Conservation (phyloP, 202 grass and related monocot genomes). For the Setaria italica region DNA sequence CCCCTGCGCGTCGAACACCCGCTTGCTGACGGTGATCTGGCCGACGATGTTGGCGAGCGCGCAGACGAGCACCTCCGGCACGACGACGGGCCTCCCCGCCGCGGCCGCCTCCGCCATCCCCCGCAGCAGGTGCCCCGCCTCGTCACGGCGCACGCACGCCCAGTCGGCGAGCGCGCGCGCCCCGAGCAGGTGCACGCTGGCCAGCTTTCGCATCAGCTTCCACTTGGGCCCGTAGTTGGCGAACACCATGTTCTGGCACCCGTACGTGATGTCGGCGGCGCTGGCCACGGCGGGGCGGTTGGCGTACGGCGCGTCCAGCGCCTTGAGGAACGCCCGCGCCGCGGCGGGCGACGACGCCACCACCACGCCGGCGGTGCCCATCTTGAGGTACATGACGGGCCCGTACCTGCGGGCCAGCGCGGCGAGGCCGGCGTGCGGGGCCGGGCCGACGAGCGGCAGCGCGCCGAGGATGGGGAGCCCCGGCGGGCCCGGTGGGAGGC, state of each 20-base stretch:
- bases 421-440: conserved; percentile 68
- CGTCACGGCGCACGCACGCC: conserved; percentile 65
- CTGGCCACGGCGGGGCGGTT: conserved; percentile 71
- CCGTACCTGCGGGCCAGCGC: conserved; percentile 61
- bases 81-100: conserved; percentile 48
- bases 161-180: conserved; percentile 69
- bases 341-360: conserved; percentile 71
- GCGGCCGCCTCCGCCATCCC: conserved; percentile 39
- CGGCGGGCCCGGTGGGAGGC: conserved; percentile 61
- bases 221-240: conserved; percentile 70
- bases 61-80: conserved; percentile 81
- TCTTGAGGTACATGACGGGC: conserved; percentile 84
- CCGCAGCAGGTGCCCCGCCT: conserved; percentile 41
- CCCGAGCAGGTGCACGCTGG: conserved; percentile 81
- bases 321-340: conserved; percentile 73
- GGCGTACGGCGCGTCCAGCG: conserved; percentile 64
- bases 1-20: conserved; percentile 78
- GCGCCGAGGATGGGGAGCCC: conserved; percentile 68
- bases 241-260: conserved; percentile 86
- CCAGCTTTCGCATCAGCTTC: conserved; percentile 90
- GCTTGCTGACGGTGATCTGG: conserved; percentile 77
- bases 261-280: conserved; percentile 74
- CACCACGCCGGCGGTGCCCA: conserved; percentile 73
- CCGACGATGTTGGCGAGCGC: conserved; percentile 85
- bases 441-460: conserved; percentile 67